Conservation (phyloP, 2,329 filamentous ascomycete genomes). For the Alternaria burnsii region DNA sequence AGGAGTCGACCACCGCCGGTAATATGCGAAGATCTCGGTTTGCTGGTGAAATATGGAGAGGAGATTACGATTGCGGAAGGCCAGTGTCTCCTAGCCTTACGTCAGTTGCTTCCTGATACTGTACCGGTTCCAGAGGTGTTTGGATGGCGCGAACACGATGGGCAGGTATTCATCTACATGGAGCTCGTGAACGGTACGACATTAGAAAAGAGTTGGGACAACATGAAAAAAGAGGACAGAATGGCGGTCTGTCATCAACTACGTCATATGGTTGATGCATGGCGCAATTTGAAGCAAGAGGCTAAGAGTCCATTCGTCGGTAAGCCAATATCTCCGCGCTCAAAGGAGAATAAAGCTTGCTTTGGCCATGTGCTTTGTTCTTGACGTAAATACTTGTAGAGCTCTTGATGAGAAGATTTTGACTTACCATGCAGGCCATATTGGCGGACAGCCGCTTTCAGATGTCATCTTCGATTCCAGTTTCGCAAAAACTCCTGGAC, state of each 20-base stretch:
- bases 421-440: too few species aligned
- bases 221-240: constrained; percentile 15
- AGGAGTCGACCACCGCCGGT: too few species aligned
- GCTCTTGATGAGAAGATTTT: too few species aligned
- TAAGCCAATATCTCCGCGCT: too few species aligned
- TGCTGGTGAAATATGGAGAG: constrained; percentile 27
- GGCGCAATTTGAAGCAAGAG: neutral
- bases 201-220: constrained; percentile 23
- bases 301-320: too few species aligned
- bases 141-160: constrained; percentile 23
- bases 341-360: too few species aligned
- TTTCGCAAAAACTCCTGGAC: too few species aligned
- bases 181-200: constrained; percentile 26
- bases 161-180: constrained; percentile 32
- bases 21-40: constrained; percentile 3
- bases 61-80: constrained; percentile 20
- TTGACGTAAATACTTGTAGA: too few species aligned
- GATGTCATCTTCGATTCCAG: too few species aligned
- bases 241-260: constrained; percentile 15
- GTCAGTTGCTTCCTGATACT: constrained; percentile 11
- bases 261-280: constrained; percentile 13
- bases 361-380: too few species aligned
- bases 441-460: too few species aligned
- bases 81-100: constrained; percentile 19
- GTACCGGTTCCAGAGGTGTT: constrained; percentile 31